Percentiles rank a stretch among this genome's conserved stretches.
These are phyloP conservation scores for Trametes cingulata DNA, from an alignment of 768 basidiomycete species.

Conservation along the genomic window DNA sequence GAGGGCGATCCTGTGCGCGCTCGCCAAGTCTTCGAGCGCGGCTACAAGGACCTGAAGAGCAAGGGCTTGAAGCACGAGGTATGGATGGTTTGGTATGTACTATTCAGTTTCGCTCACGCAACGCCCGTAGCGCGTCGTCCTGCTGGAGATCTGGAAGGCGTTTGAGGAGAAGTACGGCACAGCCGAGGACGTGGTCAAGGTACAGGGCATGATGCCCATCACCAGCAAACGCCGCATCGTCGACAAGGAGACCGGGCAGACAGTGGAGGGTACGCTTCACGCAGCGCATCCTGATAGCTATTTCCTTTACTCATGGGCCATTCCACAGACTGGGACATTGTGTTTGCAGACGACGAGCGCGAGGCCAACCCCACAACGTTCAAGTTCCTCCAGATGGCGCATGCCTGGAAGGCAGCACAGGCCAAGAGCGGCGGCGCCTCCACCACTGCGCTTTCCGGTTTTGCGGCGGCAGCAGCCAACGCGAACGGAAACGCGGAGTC, in stretches of 20 bases:
- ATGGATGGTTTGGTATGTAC: conserved; percentile 27
- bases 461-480: conserved; percentile 36
- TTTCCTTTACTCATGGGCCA: background rate
- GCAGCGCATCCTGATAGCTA: background rate
- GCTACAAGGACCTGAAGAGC: conserved; percentile 82
- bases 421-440: conserved; percentile 39
- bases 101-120: background rate
- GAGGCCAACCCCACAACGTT: conserved; percentile 91
- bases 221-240: conserved; percentile 83
- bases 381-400: conserved; percentile 95
- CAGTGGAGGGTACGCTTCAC: conserved; percentile 69
- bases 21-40: conserved; percentile 80
- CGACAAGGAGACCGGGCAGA: conserved; percentile 75
- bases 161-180: conserved; percentile 86
- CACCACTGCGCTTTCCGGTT: conserved; percentile 45
- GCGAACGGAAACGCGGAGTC: conserved; percentile 30
- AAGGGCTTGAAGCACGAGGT: conserved; percentile 90
- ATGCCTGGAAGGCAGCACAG: conserved; percentile 77
- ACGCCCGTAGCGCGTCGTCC: conserved; percentile 72
- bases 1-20: conserved; percentile 73
- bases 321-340: conserved; percentile 82
- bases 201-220: conserved; percentile 91
- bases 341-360: conserved; percentile 94
- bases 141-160: conserved; percentile 93
- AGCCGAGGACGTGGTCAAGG: conserved; percentile 71